A percentile compares a stretch with the other conserved stretches of the same genome.
Conservation (phyloP, 768 basidiomycete genomes). For the Piloderma croceum region DNA sequence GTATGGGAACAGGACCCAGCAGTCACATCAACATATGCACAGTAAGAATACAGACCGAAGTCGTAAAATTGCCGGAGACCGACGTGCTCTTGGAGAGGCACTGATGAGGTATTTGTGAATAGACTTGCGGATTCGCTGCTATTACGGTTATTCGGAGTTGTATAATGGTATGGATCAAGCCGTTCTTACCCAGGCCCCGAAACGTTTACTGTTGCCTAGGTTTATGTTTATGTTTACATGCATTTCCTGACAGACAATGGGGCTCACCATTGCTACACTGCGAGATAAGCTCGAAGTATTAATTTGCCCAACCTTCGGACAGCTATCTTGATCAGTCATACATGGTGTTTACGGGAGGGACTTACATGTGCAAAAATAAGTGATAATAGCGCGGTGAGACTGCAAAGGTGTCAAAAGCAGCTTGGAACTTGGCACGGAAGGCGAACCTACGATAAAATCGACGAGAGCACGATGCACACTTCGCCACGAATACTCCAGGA, state of each 20-base stretch:
- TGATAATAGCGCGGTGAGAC: constrained; percentile 48
- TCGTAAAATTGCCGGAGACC: constrained; percentile 72
- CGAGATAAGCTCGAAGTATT: constrained; percentile 69
- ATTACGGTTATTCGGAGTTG: too few relatives aligned
- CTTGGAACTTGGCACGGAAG: constrained; percentile 12
- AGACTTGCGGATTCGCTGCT: constrained; percentile 55
- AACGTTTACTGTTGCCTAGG: constrained; percentile 64
- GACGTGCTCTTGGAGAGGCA: constrained; percentile 47
- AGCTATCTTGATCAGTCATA: constrained; percentile 10
- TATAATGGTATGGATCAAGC: constrained; percentile 3
- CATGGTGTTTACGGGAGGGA: constrained; percentile 13
- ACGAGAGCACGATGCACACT: constrained; percentile 66
- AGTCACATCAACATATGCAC: constrained; percentile 58
- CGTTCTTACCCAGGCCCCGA: constrained; percentile 60
- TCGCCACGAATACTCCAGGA: constrained; percentile 57
- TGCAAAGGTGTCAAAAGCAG: too few relatives aligned
- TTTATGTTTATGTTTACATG: constrained; percentile 10
- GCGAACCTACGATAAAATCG: constrained; percentile 63
- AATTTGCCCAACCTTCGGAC: constrained; percentile 70
- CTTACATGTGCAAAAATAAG: constrained; percentile 80
- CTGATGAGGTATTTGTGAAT: constrained; percentile 60
- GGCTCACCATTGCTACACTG: constrained; percentile 74
- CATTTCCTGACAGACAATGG: constrained; percentile 3
- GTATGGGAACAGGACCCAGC: constrained; percentile 61
- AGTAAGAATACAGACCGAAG: constrained; percentile 79